These are phyloP conservation scores for Corylus americana DNA, from an alignment of 306 rosid species.

Conservation along the genomic window DNA sequence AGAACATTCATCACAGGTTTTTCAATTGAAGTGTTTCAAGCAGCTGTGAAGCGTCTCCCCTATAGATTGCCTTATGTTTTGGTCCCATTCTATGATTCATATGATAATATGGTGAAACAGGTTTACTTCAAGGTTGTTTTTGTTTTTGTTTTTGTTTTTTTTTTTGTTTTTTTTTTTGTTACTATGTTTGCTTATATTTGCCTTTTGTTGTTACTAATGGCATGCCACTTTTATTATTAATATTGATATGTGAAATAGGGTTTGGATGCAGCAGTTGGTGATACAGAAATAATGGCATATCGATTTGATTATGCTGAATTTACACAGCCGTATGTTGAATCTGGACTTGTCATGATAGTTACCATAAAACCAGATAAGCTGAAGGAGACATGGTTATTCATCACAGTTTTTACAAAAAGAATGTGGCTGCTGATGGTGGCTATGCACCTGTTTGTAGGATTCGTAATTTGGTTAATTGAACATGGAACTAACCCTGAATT, in stretches of 20 bases:
- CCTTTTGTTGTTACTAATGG: too few species aligned
- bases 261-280: conserved; percentile 66
- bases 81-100: conserved; percentile 46
- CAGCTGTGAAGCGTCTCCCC: conserved; percentile 33
- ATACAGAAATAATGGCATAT: conserved; percentile 43
- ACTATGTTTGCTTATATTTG: too few species aligned
- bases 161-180: too few species aligned
- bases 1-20: conserved; percentile 42
- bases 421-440: conserved; percentile 53
- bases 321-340: conserved; percentile 55
- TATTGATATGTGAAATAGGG: conserved; percentile 25
- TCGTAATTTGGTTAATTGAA: conserved; percentile 58
- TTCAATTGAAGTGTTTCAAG: conserved; percentile 55
- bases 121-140: conserved; percentile 44
- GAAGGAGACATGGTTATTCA: conserved; percentile 45
- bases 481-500: conserved; percentile 33
- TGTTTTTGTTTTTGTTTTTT: too few species aligned
- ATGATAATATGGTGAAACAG: conserved; percentile 50
- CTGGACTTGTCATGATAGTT: conserved; percentile 56
- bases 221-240: too few species aligned
- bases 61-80: conserved; percentile 35
- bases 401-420: conserved; percentile 39
- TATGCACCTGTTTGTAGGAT: conserved; percentile 48
- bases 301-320: conserved; percentile 46
- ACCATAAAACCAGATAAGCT: conserved; percentile 27